phyloP scores from a whole-genome alignment of 2,329 filamentous ascomycete species.

The Diaporthe eres region DNA sequence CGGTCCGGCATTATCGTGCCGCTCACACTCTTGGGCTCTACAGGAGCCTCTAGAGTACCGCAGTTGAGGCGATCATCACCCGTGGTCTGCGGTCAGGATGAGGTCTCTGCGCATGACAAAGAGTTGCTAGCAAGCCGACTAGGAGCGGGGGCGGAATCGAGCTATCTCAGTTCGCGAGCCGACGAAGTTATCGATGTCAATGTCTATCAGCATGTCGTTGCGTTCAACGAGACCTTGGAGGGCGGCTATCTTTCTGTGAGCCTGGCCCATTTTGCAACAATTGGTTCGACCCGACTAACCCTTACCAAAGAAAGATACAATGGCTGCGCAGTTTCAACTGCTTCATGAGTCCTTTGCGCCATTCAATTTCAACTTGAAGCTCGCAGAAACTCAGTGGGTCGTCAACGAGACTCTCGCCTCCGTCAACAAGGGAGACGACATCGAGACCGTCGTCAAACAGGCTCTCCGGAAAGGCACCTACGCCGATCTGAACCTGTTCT shows the following conservation, averaged over 20 bases:
- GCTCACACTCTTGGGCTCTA: conserved; percentile 1
- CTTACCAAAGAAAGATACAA: neutral
- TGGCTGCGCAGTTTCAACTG: conserved; percentile 20
- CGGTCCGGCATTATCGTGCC: conserved; percentile 8
- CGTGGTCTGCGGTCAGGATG: conserved; percentile 1
- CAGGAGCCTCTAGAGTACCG: conserved; percentile 2
- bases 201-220: conserved; percentile 25
- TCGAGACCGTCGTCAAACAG: conserved; percentile 20
- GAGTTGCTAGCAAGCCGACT: neutral
- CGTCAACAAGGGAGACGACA: conserved; percentile 20
- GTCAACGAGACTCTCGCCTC: conserved; percentile 1
- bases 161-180: neutral
- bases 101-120: neutral
- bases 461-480: conserved; percentile 23
- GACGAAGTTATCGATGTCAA: conserved; percentile 19
- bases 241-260: conserved; percentile 25
- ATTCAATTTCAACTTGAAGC: conserved; percentile 18
- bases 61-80: conserved; percentile 1
- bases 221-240: conserved; percentile 11
- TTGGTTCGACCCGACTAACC: neutral
- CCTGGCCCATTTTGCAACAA: neutral
- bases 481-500: conserved; percentile 24
- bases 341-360: conserved; percentile 17
- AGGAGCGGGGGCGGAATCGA: neutral
- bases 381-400: conserved; percentile 17